Percentiles rank a stretch among this genome's conserved stretches.
Evolutionary conservation across 345 rosid species (phyloP).

Genomic region (Raphanus sativus): DNA sequence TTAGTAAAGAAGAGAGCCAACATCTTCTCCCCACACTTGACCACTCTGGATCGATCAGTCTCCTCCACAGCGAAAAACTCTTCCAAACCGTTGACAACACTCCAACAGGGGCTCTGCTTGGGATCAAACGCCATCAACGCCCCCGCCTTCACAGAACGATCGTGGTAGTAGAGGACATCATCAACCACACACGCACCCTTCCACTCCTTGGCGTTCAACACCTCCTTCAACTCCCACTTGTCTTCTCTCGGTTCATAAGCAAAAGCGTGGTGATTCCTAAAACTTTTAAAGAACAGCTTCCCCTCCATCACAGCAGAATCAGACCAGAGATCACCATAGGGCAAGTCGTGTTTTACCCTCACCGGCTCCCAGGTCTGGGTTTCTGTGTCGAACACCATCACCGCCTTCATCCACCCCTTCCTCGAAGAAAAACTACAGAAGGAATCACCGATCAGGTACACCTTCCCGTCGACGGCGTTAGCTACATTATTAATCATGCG

Average conservation of each 20-base stretch:
- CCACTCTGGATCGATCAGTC: neutral
- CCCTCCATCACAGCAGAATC: no score
- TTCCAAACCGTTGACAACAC: neutral
- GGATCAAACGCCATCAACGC: neutral
- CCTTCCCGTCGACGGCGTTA: no score
- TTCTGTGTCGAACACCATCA: no score
- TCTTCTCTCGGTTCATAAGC: neutral
- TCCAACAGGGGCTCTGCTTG: neutral
- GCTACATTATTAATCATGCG: no score
- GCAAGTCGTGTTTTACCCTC: no score
- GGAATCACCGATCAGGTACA: no score
- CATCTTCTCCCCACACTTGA: neutral
- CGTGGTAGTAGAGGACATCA: neutral
- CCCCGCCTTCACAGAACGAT: neutral
- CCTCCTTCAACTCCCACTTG: neutral
- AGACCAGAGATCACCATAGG: no score
- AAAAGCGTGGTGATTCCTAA: no score
- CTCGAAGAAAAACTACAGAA: no score
- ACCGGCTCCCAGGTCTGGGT: no score
- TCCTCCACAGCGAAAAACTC: neutral
- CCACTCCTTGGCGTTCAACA: neutral
- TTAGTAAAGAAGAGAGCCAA: neutral
- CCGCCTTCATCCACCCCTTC: no score
- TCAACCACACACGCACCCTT: neutral
- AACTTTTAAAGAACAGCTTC: no score